Conservation (phyloP, 345 rosid genomes). For the Psidium guajava region DNA sequence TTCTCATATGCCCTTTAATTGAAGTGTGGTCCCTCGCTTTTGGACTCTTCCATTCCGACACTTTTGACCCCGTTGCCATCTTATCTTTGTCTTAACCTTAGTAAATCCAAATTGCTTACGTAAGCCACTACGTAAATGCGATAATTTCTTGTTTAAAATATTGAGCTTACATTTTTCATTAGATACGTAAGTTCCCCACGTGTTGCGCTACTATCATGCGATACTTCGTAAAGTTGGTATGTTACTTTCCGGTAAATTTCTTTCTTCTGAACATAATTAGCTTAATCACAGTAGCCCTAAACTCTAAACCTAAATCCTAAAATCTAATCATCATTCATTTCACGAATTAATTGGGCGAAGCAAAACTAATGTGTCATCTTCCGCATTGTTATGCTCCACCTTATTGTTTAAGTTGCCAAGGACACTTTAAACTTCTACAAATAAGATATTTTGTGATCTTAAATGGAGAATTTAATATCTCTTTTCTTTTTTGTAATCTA, state of each 20-base stretch:
- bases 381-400: too few relatives aligned
- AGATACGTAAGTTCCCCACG: not conserved
- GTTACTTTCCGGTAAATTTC: not conserved
- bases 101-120: too few relatives aligned
- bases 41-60: not conserved
- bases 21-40: not conserved
- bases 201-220: not conserved
- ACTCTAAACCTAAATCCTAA: too few relatives aligned
- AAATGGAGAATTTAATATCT: not conserved
- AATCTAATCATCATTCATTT: not conserved
- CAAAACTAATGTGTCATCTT: too few relatives aligned
- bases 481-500: not conserved
- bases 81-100: not conserved
- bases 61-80: not conserved
- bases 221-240: rapidly evolving
- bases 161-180: rapidly evolving
- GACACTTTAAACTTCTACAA: too few relatives aligned
- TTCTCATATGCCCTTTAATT: not conserved
- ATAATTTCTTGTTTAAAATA: not conserved
- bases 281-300: not conserved
- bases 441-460: too few relatives aligned
- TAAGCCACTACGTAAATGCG: not conserved
- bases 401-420: too few relatives aligned
- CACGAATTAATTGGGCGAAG: too few relatives aligned
- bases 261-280: not conserved